Base-by-base conservation (phyloP, 2,329 filamentous ascomycete genomes). In the Hypoxylon sp. region DNA sequence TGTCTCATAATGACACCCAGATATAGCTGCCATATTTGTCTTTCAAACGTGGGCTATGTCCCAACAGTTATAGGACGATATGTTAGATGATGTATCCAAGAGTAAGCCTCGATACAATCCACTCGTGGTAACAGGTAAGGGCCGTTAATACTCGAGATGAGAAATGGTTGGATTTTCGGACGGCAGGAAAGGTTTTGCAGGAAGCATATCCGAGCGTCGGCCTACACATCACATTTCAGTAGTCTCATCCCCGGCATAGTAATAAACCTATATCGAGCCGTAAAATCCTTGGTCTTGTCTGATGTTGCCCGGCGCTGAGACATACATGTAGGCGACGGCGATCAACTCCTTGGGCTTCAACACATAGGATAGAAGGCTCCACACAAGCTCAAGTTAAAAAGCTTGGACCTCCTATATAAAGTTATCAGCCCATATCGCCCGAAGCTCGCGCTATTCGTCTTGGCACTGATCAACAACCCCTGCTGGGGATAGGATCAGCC, bases 401-500 rank as follows among this genome's bases (percentile, higher is more conserved):
- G 58, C 58, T 66, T 62, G 39, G 63, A 54, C 52, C 58, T 42
- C 48, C 35, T 35, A 35, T 11, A 50, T 31, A 42, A 44, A 59
- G 59, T 59, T 67, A 58, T 58, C 52, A 50, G 26, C 31, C 37
- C 42, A 29, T 22, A 50, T 48, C 51, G 59, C 19, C 10, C 14
- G 10, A 44, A 48, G 47, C 29, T 55, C 5, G 57, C 60, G 63
- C 66, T 71, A 67, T 58, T 60, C 60, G 19, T 55, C 66, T 70
- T 69, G 66, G 71, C 68, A 52, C 29, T 63, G 53, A 35, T 63
- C 59, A 65, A 54, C 24, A 14, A 48, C 22, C 53, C 67, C 54
- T 66, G 54, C 55, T 44, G 53, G 54, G 50, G 42, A 63, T 24
- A 26, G 46, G 8, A 55, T 53, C 51, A 63, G 55, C 73, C 73